Evolutionary conservation across 192 early-diverging fungal genomes (phyloP).

Genomic region (Phycomyces blakesleeanus): DNA sequence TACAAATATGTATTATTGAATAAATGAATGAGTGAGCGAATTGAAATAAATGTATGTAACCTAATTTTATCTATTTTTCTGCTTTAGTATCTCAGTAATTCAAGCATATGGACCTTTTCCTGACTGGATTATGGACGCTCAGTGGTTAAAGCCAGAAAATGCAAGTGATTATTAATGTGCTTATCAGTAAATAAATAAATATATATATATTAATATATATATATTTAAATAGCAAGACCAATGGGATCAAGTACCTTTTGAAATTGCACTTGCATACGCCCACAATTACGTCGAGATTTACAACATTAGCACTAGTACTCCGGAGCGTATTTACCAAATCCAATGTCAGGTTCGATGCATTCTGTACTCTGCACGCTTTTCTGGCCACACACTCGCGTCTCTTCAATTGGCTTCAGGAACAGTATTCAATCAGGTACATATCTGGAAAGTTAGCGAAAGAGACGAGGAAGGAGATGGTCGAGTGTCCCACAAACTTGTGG

Average conservation of each 20-base stretch:
- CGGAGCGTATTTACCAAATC: constrained; percentile 30
- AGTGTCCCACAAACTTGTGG: constrained; percentile 45
- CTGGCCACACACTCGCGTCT: constrained; percentile 44
- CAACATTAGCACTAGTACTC: constrained; percentile 24
- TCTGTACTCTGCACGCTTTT: constrained; percentile 72
- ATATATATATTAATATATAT: not conserved
- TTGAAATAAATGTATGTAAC: no score
- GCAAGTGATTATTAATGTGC: not conserved
- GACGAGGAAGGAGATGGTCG: constrained; percentile 39
- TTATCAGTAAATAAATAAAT: not conserved
- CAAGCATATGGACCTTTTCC: constrained; percentile 41
- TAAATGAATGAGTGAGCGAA: no score
- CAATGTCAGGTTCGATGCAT: constrained; percentile 69
- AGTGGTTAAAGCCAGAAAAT: constrained; percentile 55
- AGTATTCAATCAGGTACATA: constrained; percentile 76
- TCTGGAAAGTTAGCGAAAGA: constrained; percentile 56
- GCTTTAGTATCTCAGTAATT: constrained; percentile 20
- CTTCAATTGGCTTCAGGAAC: constrained; percentile 72
- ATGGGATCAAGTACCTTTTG: constrained; percentile 17
- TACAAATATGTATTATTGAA: no score
- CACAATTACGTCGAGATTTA: constrained; percentile 73
- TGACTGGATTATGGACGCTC: constrained; percentile 79
- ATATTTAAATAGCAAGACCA: constrained; percentile 1
- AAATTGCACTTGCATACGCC: constrained; percentile 64
- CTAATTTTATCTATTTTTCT: not conserved